phyloP scores from a whole-genome alignment of 2,329 filamentous ascomycete genomes.

The Nectriaceae sp. region DNA sequence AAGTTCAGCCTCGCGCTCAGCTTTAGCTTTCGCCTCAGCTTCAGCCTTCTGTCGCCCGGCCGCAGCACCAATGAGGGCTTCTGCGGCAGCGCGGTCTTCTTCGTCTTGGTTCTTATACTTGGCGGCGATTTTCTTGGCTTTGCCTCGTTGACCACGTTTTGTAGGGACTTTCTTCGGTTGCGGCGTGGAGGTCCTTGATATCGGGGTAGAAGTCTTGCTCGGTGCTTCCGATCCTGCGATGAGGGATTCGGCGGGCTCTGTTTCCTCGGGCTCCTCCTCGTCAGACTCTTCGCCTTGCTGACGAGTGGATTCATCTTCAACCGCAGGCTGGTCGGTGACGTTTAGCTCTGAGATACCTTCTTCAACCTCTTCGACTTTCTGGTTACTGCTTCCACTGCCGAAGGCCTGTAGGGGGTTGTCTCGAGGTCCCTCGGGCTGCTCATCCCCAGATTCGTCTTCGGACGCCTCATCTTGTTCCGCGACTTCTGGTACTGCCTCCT shows the following conservation, averaged over 20 bases:
- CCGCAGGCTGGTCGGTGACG: constrained; percentile 18
- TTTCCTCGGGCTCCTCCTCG: constrained; percentile 28
- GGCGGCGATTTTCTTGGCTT: constrained; percentile 81
- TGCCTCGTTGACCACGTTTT: constrained; percentile 77
- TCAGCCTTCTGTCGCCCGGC: constrained; percentile 67
- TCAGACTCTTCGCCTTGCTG: constrained; percentile 38
- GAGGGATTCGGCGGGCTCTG: constrained; percentile 13
- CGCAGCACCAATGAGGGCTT: constrained; percentile 81
- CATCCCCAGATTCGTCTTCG: constrained; percentile 35
- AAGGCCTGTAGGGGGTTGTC: constrained; percentile 41
- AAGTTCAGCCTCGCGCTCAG: constrained; percentile 66
- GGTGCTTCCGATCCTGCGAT: constrained; percentile 20
- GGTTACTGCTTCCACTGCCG: constrained; percentile 25
- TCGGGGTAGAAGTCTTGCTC: constrained; percentile 8
- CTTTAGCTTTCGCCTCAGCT: constrained; percentile 68
- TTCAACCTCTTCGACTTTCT: constrained; percentile 28
- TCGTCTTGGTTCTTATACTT: constrained; percentile 97
- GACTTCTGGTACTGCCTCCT: constrained; percentile 20
- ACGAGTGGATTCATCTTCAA: constrained; percentile 26
- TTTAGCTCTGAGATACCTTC: constrained; percentile 27
- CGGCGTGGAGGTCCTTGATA: constrained; percentile 11
- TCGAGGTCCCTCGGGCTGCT: constrained; percentile 33
- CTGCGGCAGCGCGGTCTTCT: constrained; percentile 82
- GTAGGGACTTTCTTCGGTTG: constrained; percentile 42
- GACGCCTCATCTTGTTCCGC: constrained; percentile 33